Base-by-base conservation (phyloP, 2,329 filamentous ascomycete species). In the Lachnellula hyalina region DNA sequence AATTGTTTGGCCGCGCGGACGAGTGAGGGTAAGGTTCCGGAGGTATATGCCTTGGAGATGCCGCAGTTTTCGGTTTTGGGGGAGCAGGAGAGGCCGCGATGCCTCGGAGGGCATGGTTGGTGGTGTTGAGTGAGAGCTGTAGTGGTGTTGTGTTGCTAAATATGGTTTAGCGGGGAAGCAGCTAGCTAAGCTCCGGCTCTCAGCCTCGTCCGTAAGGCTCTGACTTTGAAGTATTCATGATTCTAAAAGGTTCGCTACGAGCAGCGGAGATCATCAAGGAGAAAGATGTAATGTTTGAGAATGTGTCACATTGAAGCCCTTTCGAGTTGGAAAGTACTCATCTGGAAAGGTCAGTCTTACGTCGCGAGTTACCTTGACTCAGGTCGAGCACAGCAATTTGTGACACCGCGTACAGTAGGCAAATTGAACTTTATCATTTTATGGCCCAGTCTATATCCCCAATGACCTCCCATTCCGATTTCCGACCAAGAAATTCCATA, bases 31-130 rank as follows among this genome's bases (percentile, higher is more conserved):
- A 44, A 96, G 77, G 71, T 96, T 96, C 55, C 93, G 89, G 50
- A 96, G 75, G 53, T 89, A 93, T 63, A 97, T 83, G 62, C 90
- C 90, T 65, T 89, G 86, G 4, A 96, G 80, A 75, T 96, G 92
- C 52, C 93, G 85, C 51, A 97, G 78, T 70, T 87, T 91, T 70
- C 91, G 89, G 71, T 96, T 96, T 79, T 94, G 81, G 17, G 82
- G 75, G 32, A 84, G 73, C 59, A 86, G 75, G 42, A 79, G 75
- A 41, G 81, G 79, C 53, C 67, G 59, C 36, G 64, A 63, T 42
- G 60, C 50, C 63, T 70, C 67, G 49, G 61, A 56, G 44, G 60
- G 60, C 68, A 69, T 70, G 21, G 19, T 67, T 58, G 44, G 54
- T 57, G 17, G 23, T 34, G 9, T 45, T 36, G 48, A 42, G 55